Base-by-base conservation (phyloP, 169 alveolate species). In the Plasmodium sp. region DNA sequence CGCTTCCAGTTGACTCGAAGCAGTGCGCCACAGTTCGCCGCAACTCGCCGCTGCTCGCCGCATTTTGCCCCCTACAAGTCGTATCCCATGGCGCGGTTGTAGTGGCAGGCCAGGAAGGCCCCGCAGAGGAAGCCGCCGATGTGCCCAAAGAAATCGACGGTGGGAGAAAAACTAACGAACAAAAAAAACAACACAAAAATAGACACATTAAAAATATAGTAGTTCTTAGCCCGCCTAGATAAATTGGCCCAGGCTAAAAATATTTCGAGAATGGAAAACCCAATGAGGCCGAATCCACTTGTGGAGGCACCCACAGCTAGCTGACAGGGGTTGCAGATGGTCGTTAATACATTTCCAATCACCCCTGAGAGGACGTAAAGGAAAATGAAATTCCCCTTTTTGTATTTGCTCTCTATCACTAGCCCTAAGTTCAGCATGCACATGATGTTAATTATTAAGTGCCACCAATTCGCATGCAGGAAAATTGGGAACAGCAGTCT, bases 281-380 rank as follows among this genome's bases (percentile, higher is more conserved):
- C 96, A 74, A 94, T 83, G 56, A 94, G 81, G 2, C 96, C 96
- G 75, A 94, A 94, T 5, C 95, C 96, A 62, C 94, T 81, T 39
- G 96, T 94, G 45, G 95, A 90, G 62, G 96, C 96, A 0, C 96
- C 96, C 14, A 94, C 96, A 31, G 96, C 96, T 27, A 94, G 74
- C 92, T 90, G 92, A 84, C 93, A 94, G 12, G 96, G 96, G 18
- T 94, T 93, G 22, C 94, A 93, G 36, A 92, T 74, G n/a, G 93
- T 92, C 7, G 96, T 91, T 34, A 94, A 81, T 84, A 81, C 39
- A 93, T 94, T 94, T 62, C 96, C 96, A 39, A 84, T 80, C 27
- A 84, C 22, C n/a, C 96, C 94, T 43, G 94, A 93, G 36, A 81
- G 31, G 22, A 84, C 39, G 75, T 86, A 84, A 33, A 81, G 54